Conservation (phyloP, 441 rosid genomes). For the Iberis amara region DNA sequence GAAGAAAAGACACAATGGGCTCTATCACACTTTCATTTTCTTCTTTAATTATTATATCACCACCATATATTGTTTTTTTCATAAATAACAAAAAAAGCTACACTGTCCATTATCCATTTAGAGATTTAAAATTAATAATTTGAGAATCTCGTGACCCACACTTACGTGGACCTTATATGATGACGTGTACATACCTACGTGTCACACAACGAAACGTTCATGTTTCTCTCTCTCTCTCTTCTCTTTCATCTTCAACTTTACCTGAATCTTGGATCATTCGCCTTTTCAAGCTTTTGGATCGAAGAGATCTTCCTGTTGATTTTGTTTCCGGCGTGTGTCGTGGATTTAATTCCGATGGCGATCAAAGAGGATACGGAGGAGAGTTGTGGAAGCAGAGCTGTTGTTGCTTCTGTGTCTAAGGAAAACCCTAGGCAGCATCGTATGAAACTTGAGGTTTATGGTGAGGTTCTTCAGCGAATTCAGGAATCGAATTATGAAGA, state of each 20-base stretch:
- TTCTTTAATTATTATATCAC: not conserved
- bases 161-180: constrained; percentile 6
- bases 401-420: constrained; percentile 40
- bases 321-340: not conserved
- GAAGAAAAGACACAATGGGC: not conserved
- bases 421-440: constrained; percentile 56
- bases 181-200: constrained; percentile 29
- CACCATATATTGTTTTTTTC: constrained; percentile 12
- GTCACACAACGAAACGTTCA: constrained; percentile 27
- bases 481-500: constrained; percentile 63
- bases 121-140: not conserved
- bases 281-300: constrained; percentile 16
- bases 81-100: constrained; percentile 4
- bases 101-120: constrained; percentile 25
- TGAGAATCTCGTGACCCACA: constrained; percentile 20
- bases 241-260: not conserved
- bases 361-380: constrained; percentile 72
- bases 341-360: constrained; percentile 43
- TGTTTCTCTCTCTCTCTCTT: constrained; percentile 12
- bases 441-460: constrained; percentile 78
- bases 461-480: constrained; percentile 65
- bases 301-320: constrained; percentile 10
- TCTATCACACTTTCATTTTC: not conserved
- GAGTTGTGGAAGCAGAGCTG: constrained; percentile 85
- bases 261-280: constrained; percentile 32